These are phyloP conservation scores for Exophiala mesophila DNA, from an alignment of 2,329 filamentous ascomycete species.

Conservation along the genomic window DNA sequence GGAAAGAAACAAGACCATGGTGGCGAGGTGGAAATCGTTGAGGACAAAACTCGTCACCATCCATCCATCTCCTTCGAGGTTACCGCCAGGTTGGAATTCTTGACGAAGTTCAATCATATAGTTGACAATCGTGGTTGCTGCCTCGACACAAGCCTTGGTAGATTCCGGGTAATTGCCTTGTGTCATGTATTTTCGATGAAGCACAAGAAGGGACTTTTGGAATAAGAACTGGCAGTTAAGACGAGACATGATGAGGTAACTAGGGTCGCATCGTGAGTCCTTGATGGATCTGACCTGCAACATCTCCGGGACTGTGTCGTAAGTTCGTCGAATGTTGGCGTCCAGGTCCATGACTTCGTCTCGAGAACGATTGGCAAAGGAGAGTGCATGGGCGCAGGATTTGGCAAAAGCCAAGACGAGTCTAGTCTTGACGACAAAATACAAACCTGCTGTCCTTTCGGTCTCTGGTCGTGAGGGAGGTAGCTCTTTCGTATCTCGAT, in stretches of 20 bases:
- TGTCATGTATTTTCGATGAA: constrained; percentile 51
- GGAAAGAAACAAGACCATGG: constrained; percentile 55
- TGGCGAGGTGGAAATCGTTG: constrained; percentile 59
- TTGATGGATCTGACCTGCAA: constrained; percentile 22
- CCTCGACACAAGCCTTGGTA: constrained; percentile 42
- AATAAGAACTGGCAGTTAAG: constrained; percentile 50
- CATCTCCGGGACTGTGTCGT: constrained; percentile 23
- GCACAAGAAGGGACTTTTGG: constrained; percentile 47
- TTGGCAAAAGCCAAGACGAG: constrained; percentile 28
- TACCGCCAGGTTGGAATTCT: constrained; percentile 51
- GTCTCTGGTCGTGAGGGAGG: constrained; percentile 50
- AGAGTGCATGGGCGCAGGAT: constrained; percentile 29
- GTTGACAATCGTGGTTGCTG: constrained; percentile 45
- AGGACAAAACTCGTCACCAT: constrained; percentile 55
- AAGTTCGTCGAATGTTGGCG: constrained; percentile 22
- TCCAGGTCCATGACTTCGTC: constrained; percentile 26
- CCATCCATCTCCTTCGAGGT: constrained; percentile 51
- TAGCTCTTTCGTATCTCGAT: constrained; percentile 45
- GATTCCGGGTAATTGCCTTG: constrained; percentile 37
- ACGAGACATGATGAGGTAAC: constrained; percentile 49
- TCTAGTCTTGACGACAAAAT: constrained; percentile 32
- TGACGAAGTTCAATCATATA: constrained; percentile 48
- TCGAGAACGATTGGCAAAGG: constrained; percentile 21
- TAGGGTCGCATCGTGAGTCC: constrained; percentile 43
- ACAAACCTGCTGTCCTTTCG: constrained; percentile 39